Evolutionary conservation across 2,329 filamentous ascomycete genomes (phyloP).

Genomic region (Rhexocercosporidium sp.): DNA sequence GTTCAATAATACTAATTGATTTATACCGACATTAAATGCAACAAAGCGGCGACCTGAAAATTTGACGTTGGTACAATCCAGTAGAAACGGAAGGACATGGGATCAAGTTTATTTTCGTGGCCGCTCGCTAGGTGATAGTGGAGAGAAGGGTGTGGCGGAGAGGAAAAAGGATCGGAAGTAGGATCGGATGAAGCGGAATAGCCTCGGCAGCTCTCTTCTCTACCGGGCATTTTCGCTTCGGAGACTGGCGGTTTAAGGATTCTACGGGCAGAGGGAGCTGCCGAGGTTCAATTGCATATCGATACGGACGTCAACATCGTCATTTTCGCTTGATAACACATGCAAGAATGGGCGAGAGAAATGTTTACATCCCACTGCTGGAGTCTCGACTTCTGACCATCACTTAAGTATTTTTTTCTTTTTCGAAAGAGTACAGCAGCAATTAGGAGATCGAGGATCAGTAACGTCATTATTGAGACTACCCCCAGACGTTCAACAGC

Average conservation of each 20-base stretch:
- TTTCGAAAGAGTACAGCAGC: background rate
- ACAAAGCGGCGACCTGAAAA: background rate
- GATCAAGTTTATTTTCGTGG: background rate
- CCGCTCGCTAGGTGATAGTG: too few relatives aligned
- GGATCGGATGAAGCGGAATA: slow-evolving; percentile 8
- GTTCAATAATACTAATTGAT: background rate
- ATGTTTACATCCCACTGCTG: background rate
- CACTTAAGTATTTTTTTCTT: background rate
- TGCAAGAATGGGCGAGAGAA: slow-evolving; percentile 10
- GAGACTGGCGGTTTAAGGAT: background rate
- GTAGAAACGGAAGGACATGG: background rate
- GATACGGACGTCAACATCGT: slow-evolving; percentile 8
- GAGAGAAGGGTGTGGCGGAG: background rate
- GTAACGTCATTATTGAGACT: background rate
- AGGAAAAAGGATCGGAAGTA: slow-evolving; percentile 10
- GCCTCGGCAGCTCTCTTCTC: background rate
- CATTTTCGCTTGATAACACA: slow-evolving; percentile 19
- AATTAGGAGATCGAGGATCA: background rate
- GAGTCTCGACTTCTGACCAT: background rate
- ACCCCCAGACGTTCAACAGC: background rate
- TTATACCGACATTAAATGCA: background rate
- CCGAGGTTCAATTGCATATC: slow-evolving; percentile 8
- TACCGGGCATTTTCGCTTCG: background rate
- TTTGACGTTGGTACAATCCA: background rate
- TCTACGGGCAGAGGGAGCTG: slow-evolving; percentile 14